Conservation (phyloP, 768 basidiomycete species). For the Trichaptum fuscoviolaceum region DNA sequence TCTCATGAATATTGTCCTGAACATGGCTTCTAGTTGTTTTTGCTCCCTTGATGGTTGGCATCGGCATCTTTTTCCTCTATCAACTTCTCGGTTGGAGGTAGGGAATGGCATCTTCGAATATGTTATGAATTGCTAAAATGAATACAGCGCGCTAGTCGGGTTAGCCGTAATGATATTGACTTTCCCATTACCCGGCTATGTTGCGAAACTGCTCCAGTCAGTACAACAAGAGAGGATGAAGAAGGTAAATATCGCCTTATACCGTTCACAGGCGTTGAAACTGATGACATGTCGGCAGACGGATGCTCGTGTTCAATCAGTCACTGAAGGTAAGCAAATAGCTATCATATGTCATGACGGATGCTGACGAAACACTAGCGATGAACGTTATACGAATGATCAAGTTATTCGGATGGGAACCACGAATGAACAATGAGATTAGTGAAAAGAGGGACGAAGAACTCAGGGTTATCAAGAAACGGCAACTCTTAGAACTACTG, state of each 20-base stretch:
- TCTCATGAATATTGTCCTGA: background rate
- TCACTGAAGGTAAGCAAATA: constrained; percentile 36
- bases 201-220: constrained; percentile 30
- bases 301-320: constrained; percentile 40
- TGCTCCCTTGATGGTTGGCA: constrained; percentile 24
- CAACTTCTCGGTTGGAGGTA: constrained; percentile 20
- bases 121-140: constrained; percentile 3
- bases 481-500: constrained; percentile 44
- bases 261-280: background rate
- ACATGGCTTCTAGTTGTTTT: constrained; percentile 3
- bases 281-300: constrained; percentile 24
- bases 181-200: constrained; percentile 37
- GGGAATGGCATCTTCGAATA: background rate
- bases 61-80: constrained; percentile 35
- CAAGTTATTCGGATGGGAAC: constrained; percentile 43
- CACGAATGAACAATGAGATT: constrained; percentile 45
- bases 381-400: constrained; percentile 39
- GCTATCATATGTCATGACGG: background rate
- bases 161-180: constrained; percentile 34
- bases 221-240: constrained; percentile 37
- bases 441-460: constrained; percentile 57
- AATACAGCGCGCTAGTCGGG: constrained; percentile 34
- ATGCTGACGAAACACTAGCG: constrained; percentile 17
- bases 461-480: constrained; percentile 46
- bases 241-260: constrained; percentile 21